Base-by-base conservation (phyloP, 805 yeast species). In the Kodamaea neixiangensis region DNA sequence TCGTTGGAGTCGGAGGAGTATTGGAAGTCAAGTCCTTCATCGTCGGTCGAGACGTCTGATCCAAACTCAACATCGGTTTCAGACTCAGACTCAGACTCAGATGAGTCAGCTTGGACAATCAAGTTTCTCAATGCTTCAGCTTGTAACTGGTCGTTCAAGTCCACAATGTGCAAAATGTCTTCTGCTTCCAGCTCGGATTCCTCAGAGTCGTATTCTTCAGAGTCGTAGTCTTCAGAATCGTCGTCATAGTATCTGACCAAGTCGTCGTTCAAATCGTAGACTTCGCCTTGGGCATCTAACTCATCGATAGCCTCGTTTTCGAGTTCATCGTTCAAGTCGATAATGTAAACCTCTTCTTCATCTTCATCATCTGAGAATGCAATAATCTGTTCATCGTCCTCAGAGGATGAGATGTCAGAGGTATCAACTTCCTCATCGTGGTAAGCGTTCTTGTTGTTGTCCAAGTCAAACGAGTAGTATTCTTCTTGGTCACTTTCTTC, bases 61-160 rank as follows among this genome's bases (percentile, higher is more conserved):
- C 15, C 41, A 5, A 19, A 14, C 43, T 47, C 58, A 50, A 60
- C 50, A 14, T 35, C 51, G 18, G 50, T 39, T 39, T 40, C 52
- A 31, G 51, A 42, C 29, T 55, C 50, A 13, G 56, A 52, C 20
- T 59, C 60, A 57, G 59, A 57, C 43, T 60, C 69, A n/a, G 47
- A 34, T 3, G 17, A 13, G 21, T 7, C 25, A 9, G 50, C 51
- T 44, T 68, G 31, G 31, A 25, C 31, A 71, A 44, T 33, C 31
- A 44, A 44, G 39, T 61, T 61, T 35, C 54, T 60, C 43, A 66
- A 55, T 5, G 73, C 73, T 45, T 68, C 65, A 18, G 67, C 71
- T 57, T 69, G 72, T 53, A 71, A 63, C 55, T 65, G 70, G 49
- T 72, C 75, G 53, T 71, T 71, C 64, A 72, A 56, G 61, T 72